Evolutionary conservation across 2,329 filamentous ascomycete genomes (phyloP), one percentile per base, ranked within the genome.

Genomic region (Fusarium odoratissimum): DNA sequence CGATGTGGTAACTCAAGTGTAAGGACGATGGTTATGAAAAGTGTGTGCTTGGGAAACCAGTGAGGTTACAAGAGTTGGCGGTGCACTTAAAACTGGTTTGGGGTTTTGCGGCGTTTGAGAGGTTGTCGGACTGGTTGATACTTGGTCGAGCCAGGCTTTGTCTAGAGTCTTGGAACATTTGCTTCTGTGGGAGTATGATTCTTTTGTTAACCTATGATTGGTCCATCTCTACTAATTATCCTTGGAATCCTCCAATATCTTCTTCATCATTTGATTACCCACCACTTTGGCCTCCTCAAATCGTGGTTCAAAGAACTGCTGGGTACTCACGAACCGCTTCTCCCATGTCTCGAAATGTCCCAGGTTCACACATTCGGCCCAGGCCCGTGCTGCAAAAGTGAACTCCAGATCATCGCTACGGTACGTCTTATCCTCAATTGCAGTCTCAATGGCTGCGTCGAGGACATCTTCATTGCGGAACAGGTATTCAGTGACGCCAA

Each of bases 191-290:
- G 42, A 66, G 60, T 44, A 42, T 33, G 62, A 55, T 35, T 21
- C 21, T 60, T 51, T 44, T 21, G 46, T 57, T 60, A 33, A 35
- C 45, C 44, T 52, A 35, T 48, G 35, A 28, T 54, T 56, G 44
- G 58, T 31, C 54, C 40, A 41, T 38, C 12, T 44, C 21, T 30
- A 35, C 64, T 58, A 71, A 55, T 71, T 61, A 45, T 84, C 81
- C 77, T 82, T 84, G 30, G 92, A 92, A 81, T 94, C 95, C 83
- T 95, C 93, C 75, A 98, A 83, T 77, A 99, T 96, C 48, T 94
- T 96, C 86, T 92, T 95, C 83, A 99, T 97, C 96, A 99, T 99
- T 80, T 95, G 92, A 80, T 98, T 97, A 6, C 96, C 96, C 41
- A 99, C 86, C 76, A 91, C 91, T 58, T 92, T 94, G 10, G 96